Percentiles rank a stretch among this genome's conserved stretches.
Evolutionary conservation across 768 basidiomycete species (phyloP).

Genomic region (Kwoniella heveanensis): DNA sequence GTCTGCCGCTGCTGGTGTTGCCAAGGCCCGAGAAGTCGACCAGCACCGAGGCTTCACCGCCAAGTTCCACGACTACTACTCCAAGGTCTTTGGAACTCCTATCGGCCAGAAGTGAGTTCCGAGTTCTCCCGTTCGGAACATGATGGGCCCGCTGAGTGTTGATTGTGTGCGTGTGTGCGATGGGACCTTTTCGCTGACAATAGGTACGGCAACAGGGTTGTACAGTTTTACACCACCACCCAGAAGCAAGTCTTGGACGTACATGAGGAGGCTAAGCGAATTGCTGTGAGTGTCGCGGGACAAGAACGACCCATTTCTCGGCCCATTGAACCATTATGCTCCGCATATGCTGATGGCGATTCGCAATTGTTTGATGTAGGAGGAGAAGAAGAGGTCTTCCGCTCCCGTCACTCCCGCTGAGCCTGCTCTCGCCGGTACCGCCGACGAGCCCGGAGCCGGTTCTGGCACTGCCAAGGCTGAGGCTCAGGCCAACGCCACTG

Average conservation of each 20-base stretch:
- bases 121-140: background rate
- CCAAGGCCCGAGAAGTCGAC: constrained; percentile 74
- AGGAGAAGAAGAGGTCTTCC: constrained; percentile 43
- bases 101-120: constrained; percentile 68
- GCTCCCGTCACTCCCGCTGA: constrained; percentile 15
- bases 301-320: background rate
- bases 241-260: constrained; percentile 87
- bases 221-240: constrained; percentile 80
- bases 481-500: constrained; percentile 15
- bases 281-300: constrained; percentile 60
- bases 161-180: constrained; percentile 5
- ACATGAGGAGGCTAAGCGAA: constrained; percentile 86
- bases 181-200: constrained; percentile 15
- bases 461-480: constrained; percentile 23
- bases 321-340: no score
- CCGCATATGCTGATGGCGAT: no score
- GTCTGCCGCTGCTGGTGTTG: constrained; percentile 66
- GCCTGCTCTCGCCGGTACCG: constrained; percentile 7
- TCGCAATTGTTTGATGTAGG: no score
- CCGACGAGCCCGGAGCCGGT: constrained; percentile 25
- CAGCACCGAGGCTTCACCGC: constrained; percentile 77
- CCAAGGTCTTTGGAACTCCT: constrained; percentile 68
- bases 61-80: constrained; percentile 64
- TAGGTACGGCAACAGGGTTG: constrained; percentile 58
- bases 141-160: constrained; percentile 3